These are phyloP conservation scores for Trametes cinnabarina DNA, from an alignment of 768 basidiomycete species.

Conservation along the genomic window DNA sequence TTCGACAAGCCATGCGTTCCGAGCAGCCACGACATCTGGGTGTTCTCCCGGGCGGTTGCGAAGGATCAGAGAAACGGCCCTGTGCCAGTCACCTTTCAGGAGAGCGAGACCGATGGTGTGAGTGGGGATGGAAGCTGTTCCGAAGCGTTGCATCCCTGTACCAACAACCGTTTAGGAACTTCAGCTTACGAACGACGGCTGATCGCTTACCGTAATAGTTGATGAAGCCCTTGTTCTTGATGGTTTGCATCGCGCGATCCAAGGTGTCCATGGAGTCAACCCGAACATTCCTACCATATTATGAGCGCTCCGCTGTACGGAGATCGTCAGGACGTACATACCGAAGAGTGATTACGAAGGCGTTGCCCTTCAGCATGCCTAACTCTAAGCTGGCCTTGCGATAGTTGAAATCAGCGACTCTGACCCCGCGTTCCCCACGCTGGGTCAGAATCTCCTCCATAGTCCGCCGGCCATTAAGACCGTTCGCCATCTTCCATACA, in stretches of 20 bases:
- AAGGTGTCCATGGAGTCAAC: constrained; percentile 70
- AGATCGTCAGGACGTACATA: constrained; percentile 33
- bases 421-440: constrained; percentile 85
- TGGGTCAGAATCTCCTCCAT: constrained; percentile 57
- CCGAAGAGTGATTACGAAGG: constrained; percentile 93
- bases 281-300: constrained; percentile 71
- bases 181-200: neutral
- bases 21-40: constrained; percentile 80
- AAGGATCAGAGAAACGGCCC: constrained; percentile 80
- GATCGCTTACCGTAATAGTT: constrained; percentile 83
- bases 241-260: constrained; percentile 69
- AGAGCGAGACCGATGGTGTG: constrained; percentile 92
- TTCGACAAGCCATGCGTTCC: constrained; percentile 88
- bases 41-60: constrained; percentile 86
- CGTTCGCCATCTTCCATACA: constrained; percentile 82
- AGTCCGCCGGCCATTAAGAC: constrained; percentile 55
- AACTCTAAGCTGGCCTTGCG: constrained; percentile 80
- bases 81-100: constrained; percentile 86
- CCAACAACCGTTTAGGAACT: neutral
- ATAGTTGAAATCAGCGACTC: constrained; percentile 88
- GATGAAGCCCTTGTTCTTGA: constrained; percentile 88
- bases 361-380: constrained; percentile 96
- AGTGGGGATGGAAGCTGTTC: constrained; percentile 93
- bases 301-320: constrained; percentile 5
- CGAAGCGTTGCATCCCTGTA: constrained; percentile 97